These are phyloP conservation scores for Fusarium xylarioides DNA, from an alignment of 2,329 filamentous ascomycete species.

Conservation along the genomic window DNA sequence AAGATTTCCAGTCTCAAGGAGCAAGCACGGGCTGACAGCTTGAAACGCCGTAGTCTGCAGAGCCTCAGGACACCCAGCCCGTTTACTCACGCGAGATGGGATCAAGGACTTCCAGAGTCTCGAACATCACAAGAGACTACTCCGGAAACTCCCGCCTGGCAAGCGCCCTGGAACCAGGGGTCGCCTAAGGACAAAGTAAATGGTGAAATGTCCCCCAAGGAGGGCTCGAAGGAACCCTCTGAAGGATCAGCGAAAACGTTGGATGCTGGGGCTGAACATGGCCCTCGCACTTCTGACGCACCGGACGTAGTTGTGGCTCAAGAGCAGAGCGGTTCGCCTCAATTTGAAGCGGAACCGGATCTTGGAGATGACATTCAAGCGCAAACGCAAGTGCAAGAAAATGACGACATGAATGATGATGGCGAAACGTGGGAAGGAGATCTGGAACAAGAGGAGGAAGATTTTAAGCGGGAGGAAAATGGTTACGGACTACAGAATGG, in stretches of 20 bases:
- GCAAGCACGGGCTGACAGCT: slow-evolving; percentile 79
- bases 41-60: slow-evolving; percentile 80
- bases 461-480: slow-evolving; percentile 33
- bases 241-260: slow-evolving; percentile 13
- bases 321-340: neutral
- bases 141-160: slow-evolving; percentile 31
- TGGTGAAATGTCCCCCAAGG: neutral
- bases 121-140: slow-evolving; percentile 29
- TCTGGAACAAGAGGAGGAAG: slow-evolving; percentile 3
- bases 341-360: slow-evolving; percentile 10
- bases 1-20: slow-evolving; percentile 84
- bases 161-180: slow-evolving; percentile 23
- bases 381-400: neutral
- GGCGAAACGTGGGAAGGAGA: slow-evolving; percentile 25
- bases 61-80: slow-evolving; percentile 80
- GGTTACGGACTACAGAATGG: slow-evolving; percentile 35
- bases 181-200: slow-evolving; percentile 21
- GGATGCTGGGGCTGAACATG: slow-evolving; percentile 16
- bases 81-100: slow-evolving; percentile 72
- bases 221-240: neutral
- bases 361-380: slow-evolving; percentile 18
- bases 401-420: slow-evolving; percentile 49
- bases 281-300: neutral
- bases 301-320: neutral
- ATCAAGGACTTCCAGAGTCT: slow-evolving; percentile 42